Evolutionary conservation across 257 asterid genomes (phyloP), one percentile per base, ranked within the genome.

Genomic region (Rauvolfia tetraphylla): DNA sequence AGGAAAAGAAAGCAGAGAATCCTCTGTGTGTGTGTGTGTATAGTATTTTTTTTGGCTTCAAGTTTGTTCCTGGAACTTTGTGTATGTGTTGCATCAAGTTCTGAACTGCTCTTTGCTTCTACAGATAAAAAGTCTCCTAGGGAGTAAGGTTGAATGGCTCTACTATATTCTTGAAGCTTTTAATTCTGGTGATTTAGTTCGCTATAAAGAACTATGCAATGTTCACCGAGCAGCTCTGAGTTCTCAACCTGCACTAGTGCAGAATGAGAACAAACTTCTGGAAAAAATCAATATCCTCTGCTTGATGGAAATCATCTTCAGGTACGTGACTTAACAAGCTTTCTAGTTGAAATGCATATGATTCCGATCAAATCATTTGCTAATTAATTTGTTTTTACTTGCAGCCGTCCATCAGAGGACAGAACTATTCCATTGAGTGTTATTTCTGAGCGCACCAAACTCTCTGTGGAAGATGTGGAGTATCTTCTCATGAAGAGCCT

Each of bases 401-500:
- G 88, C 90, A 95, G 99, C 81, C 98, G 96, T 25, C 86, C 98
- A 41, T 82, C 99, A 14, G 98, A 91, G 73, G 98, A 91, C 67
- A 90, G 99, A 83, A 95, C 99, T 49, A 95, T 95, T 62, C 99
- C 98, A 3, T 67, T 95, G 76, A 81, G 87, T 68, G 76, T 88
- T 75, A 90, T 95, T 42, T 96, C 98, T 62, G 97, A 90, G 78
- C 88, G 96, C 72, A 93, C 98, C 63, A 95, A 83, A 79, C 96
- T 93, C 38, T 82, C 91, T 5, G 88, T 95, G 31, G 99, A 95
- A 85, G 95, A 93, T 67, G 97, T 92, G 80, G 99, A 92, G 84
- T 83, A 89, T 86, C 97, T 93, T 79, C 93, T 95, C 38, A 95
- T 92, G 97, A 92, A 92, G 96, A 95, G 99, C 85, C 99, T 93